Conservation (phyloP, 805 yeast genomes). For the Kluyveromyces nonfermentans region DNA sequence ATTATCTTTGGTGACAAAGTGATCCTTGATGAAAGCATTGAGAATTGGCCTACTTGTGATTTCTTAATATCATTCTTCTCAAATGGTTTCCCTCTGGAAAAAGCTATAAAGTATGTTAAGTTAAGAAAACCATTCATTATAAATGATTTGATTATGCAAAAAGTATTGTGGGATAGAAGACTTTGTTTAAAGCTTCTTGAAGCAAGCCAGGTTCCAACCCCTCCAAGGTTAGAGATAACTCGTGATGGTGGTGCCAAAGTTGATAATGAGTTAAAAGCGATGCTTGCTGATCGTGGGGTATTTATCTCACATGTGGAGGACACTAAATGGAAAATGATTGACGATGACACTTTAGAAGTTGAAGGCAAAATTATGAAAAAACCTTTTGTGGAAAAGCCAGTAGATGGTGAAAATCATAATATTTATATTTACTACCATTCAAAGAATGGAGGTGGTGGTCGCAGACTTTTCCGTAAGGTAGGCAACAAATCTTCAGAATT, state of each 20-base stretch:
- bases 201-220: slow-evolving; percentile 81
- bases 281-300: slow-evolving; percentile 55
- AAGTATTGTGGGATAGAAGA: slow-evolving; percentile 95
- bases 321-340: slow-evolving; percentile 79
- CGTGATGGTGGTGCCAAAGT: slow-evolving; percentile 96
- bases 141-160: slow-evolving; percentile 85
- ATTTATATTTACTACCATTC: slow-evolving; percentile 85
- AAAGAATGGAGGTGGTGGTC: slow-evolving; percentile 94
- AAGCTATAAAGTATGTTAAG: slow-evolving; percentile 85
- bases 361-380: slow-evolving; percentile 65
- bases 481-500: slow-evolving; percentile 96
- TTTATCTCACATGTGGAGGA: slow-evolving; percentile 39
- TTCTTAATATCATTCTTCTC: slow-evolving; percentile 88
- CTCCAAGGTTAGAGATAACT: slow-evolving; percentile 76
- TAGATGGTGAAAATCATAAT: slow-evolving; percentile 97
- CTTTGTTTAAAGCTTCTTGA: slow-evolving; percentile 71
- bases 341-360: slow-evolving; percentile 72
- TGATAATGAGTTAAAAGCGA: slow-evolving; percentile 53
- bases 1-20: slow-evolving; percentile 96
- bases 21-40: slow-evolving; percentile 82
- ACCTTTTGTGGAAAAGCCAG: slow-evolving; percentile 98
- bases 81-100: slow-evolving; percentile 92
- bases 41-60: slow-evolving; percentile 99
- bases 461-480: slow-evolving; percentile 86
- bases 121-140: slow-evolving; percentile 82